phyloP scores from a whole-genome alignment of 495 filamentous ascomycete species.

The Darksidea phi region DNA sequence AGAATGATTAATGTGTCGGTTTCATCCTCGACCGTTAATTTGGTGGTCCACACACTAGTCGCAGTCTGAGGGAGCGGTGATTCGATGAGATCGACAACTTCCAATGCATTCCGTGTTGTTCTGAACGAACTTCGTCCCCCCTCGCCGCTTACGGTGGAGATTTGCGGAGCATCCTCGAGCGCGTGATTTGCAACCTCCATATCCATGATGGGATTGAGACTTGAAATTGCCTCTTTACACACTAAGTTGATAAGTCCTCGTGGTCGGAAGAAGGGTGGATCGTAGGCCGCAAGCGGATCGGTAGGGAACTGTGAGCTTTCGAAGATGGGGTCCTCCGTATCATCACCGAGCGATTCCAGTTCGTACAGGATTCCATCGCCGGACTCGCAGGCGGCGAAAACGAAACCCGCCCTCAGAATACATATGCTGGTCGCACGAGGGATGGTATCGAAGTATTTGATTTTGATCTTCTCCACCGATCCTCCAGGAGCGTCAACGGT shows the following conservation, averaged over 20 bases:
- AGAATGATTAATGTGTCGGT: slow-evolving; percentile 77
- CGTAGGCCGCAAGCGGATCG: slow-evolving; percentile 65
- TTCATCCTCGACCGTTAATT: slow-evolving; percentile 75
- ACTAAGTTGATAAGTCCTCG: slow-evolving; percentile 76
- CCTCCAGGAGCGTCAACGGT: slow-evolving; percentile 80
- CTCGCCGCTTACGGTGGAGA: slow-evolving; percentile 86
- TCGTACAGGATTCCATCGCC: slow-evolving; percentile 96
- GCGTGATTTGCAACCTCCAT: slow-evolving; percentile 86
- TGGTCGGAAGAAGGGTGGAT: slow-evolving; percentile 80
- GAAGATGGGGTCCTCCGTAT: slow-evolving; percentile 67
- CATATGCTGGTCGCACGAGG: slow-evolving; percentile 81
- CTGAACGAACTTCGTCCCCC: slow-evolving; percentile 87
- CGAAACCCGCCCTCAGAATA: slow-evolving; percentile 92
- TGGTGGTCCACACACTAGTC: slow-evolving; percentile 92
- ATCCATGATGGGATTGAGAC: slow-evolving; percentile 86
- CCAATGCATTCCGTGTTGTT: slow-evolving; percentile 85
- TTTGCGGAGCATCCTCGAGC: slow-evolving; percentile 92
- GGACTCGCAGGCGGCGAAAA: slow-evolving; percentile 88
- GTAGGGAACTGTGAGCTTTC: slow-evolving; percentile 77
- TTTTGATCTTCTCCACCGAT: slow-evolving; percentile 75
- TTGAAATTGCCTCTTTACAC: slow-evolving; percentile 80
- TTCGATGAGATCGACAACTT: slow-evolving; percentile 90
- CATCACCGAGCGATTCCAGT: slow-evolving; percentile 96
- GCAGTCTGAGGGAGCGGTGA: slow-evolving; percentile 84
- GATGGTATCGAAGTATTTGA: slow-evolving; percentile 98